Conservation (phyloP, 225 moss, liverwort and hornwort genomes). For the Straminergon stramineum region DNA sequence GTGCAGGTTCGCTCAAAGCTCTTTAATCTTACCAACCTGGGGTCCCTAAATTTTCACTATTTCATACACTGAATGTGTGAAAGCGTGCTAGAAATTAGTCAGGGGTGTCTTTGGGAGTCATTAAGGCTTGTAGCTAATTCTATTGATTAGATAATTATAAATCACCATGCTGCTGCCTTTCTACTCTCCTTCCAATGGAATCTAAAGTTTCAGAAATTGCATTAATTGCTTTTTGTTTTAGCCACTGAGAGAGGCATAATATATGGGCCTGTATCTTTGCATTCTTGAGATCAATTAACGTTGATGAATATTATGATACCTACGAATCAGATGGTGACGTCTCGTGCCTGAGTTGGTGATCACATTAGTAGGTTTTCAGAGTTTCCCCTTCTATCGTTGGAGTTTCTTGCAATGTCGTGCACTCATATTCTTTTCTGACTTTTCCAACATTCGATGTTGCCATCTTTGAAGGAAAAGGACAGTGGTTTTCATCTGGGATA, state of each 20-base stretch:
- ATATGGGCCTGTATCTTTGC: too few relatives aligned
- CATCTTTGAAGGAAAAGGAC: too few relatives aligned
- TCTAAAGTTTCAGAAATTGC: background rate
- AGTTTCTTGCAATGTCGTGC: background rate
- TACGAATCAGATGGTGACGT: background rate
- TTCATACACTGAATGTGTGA: background rate
- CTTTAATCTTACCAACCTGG: too few relatives aligned
- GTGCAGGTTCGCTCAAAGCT: constrained; percentile 15
- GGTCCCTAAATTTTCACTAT: background rate
- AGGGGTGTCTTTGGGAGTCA: background rate
- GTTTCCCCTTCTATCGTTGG: background rate
- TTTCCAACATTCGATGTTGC: background rate
- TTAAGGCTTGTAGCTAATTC: too few relatives aligned
- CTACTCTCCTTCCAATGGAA: background rate
- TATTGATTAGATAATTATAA: too few relatives aligned
- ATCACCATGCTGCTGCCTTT: background rate
- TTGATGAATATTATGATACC: too few relatives aligned
- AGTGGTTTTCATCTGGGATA: too few relatives aligned
- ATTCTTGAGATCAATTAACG: too few relatives aligned
- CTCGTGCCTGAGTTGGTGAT: background rate
- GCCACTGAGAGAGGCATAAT: background rate
- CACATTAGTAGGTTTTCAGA: background rate
- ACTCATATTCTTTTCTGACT: background rate
- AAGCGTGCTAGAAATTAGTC: background rate
- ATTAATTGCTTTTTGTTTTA: too few relatives aligned